Percentiles rank a stretch among this genome's conserved stretches.
These are phyloP conservation scores for Cucurbita argyrosperma DNA, from an alignment of 306 rosid species.

Conservation along the genomic window DNA sequence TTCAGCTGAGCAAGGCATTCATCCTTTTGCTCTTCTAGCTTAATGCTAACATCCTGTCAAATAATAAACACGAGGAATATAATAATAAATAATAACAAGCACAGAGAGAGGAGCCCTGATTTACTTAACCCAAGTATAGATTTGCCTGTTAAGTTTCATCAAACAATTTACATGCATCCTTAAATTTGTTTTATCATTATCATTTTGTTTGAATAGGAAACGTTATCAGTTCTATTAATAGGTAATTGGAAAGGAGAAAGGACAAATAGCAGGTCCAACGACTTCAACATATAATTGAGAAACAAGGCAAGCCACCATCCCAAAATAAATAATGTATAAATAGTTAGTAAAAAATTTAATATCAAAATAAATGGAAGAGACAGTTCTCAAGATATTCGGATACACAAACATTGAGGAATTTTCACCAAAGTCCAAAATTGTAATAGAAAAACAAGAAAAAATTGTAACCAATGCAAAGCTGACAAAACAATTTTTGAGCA, in stretches of 20 bases:
- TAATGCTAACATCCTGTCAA: slow-evolving; percentile 69
- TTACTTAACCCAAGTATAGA: not conserved
- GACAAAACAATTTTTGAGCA: not conserved
- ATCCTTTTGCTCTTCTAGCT: slow-evolving; percentile 92
- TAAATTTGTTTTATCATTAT: not conserved
- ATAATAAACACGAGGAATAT: not conserved
- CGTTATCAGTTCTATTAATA: not conserved
- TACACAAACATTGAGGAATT: not conserved
- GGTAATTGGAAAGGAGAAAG: not conserved
- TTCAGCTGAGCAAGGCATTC: slow-evolving; percentile 76
- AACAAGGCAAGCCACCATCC: not conserved
- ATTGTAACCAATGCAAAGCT: not conserved
- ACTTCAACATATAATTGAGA: not conserved
- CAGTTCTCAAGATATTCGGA: not conserved
- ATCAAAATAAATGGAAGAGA: not conserved
- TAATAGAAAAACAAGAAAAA: not conserved
- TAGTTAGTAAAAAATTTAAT: not conserved
- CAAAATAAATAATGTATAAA: not conserved
- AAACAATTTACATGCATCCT: not conserved
- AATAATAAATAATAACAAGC: not conserved
- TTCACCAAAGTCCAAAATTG: not conserved
- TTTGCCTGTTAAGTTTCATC: not conserved
- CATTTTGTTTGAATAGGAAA: not conserved
- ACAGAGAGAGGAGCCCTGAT: not conserved
- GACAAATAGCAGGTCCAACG: not conserved